Evolutionary conservation across 768 basidiomycete species (phyloP).

Genomic region (Clathrus columnatus): DNA sequence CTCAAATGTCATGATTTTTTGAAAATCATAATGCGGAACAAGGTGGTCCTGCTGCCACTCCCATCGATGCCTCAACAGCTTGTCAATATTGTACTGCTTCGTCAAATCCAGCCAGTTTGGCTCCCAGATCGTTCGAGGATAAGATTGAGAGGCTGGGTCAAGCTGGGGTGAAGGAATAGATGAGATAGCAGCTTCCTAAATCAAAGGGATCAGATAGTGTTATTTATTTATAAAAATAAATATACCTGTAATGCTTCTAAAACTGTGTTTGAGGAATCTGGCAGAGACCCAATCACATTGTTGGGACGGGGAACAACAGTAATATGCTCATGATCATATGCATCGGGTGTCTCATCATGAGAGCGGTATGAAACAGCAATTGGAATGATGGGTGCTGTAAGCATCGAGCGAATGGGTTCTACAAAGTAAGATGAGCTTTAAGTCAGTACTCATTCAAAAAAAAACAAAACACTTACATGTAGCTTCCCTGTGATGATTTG

Average conservation of each 20-base stretch:
- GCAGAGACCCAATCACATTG: background rate
- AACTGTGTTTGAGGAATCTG: background rate
- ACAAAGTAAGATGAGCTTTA: too few relatives aligned
- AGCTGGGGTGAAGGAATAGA: background rate
- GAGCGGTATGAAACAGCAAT: background rate
- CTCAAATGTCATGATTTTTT: constrained; percentile 11
- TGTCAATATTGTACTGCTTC: background rate
- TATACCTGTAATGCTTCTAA: background rate
- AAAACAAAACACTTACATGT: too few relatives aligned
- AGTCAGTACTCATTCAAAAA: too few relatives aligned
- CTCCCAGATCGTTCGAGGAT: background rate
- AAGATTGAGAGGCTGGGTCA: background rate
- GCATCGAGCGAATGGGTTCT: background rate
- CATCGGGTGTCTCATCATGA: background rate
- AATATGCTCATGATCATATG: background rate
- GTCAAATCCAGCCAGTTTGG: background rate
- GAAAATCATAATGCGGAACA: constrained; percentile 21
- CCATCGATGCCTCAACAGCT: constrained; percentile 21
- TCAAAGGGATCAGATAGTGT: background rate
- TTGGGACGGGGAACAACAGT: background rate
- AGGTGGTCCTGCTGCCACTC: constrained; percentile 18
- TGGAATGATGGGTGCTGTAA: background rate
- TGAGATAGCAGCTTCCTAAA: background rate
- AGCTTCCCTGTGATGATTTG: too few relatives aligned
- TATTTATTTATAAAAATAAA: too few relatives aligned